phyloP scores from a whole-genome alignment of 257 asterid genomes.

The Primulina huaijiensis region DNA sequence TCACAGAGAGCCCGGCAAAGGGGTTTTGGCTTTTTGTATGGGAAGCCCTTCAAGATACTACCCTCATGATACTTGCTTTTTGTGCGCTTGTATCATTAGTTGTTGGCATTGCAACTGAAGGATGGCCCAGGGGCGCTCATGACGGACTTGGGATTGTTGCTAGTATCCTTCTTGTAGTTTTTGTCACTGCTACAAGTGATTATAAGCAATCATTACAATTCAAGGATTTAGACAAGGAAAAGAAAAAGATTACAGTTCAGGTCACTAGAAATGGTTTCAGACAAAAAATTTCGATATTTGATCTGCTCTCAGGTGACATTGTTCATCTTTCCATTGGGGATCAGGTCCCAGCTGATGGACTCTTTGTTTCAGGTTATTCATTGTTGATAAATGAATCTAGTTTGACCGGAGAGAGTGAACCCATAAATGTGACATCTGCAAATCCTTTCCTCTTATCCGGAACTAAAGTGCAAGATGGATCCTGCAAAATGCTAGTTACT shows the following conservation, averaged over 20 bases:
- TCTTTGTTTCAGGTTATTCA: constrained; percentile 71
- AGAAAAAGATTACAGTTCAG: constrained; percentile 75
- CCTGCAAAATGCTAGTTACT: constrained; percentile 84
- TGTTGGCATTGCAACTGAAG: constrained; percentile 86
- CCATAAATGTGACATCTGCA: constrained; percentile 55
- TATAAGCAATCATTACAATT: constrained; percentile 79
- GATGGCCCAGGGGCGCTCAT: constrained; percentile 93
- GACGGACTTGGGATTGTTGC: constrained; percentile 93
- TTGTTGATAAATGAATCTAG: constrained; percentile 75
- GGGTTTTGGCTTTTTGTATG: constrained; percentile 82
- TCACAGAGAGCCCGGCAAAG: constrained; percentile 74
- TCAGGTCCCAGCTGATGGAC: constrained; percentile 94
- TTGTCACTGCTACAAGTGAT: constrained; percentile 86
- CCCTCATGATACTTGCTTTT: constrained; percentile 87
- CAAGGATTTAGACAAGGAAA: constrained; percentile 87
- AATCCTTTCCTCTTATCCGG: constrained; percentile 87
- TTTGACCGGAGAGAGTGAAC: constrained; percentile 90
- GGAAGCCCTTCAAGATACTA: constrained; percentile 95
- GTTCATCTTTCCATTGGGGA: constrained; percentile 88
- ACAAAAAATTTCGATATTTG: constrained; percentile 75
- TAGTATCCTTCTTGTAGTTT: constrained; percentile 80
- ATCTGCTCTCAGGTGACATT: constrained; percentile 78
- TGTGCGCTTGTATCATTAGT: constrained; percentile 73
- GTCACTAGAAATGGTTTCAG: constrained; percentile 80
- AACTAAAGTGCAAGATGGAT: constrained; percentile 87